Base-by-base conservation (phyloP, 441 rosid species). In the Jatropha multifida region DNA sequence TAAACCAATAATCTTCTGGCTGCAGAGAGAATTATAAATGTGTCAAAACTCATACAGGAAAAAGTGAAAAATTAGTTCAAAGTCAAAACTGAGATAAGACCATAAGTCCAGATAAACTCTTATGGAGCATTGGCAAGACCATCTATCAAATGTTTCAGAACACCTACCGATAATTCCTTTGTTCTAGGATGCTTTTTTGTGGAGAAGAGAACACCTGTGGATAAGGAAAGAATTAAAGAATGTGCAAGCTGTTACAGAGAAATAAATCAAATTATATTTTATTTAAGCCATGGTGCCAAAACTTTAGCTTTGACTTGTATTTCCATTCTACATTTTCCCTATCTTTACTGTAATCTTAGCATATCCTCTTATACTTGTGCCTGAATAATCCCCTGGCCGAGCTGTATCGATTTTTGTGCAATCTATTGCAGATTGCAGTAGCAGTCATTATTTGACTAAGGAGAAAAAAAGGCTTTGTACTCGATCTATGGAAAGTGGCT, bases 1-100 rank as follows among this genome's bases (percentile, higher is more conserved):
- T 88, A 81, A 94, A 91, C 99, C 99, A 96, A 77, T 82, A 90
- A 81, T 96, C 97, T 87, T 96, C 99, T 10, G 99, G 86, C 99
- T 96, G 87, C 79, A 77, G 68, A 80, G 46, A 54, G 69, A 55
- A 67, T 32, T 20, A 65, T 38, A 58, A 18, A 62, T 15, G 11
- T 8, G 63, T 60, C 40, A 71, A 23, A 67, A 44, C 60, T 65
- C 37, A 66, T 49, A 41, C 44, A 41, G 32, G 17, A 18, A 67
- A 40, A 79, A 37, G 46, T 54, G 44, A 46, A 4, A 74, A 15
- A 51, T 6, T 4, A 71, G 14, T 51, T 54, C 27, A n/a, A 65
- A 68, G 62, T 38, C 27, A 5, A 65, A 68, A 20, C 15, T 68
- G 10, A 13, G 54, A 3, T 46, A 59, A 66, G 32, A 10, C 17